These are phyloP conservation scores for Pseudozyma tsukubaensis DNA, from an alignment of 1,284 basidiomycete genomes.

Conservation along the genomic window DNA sequence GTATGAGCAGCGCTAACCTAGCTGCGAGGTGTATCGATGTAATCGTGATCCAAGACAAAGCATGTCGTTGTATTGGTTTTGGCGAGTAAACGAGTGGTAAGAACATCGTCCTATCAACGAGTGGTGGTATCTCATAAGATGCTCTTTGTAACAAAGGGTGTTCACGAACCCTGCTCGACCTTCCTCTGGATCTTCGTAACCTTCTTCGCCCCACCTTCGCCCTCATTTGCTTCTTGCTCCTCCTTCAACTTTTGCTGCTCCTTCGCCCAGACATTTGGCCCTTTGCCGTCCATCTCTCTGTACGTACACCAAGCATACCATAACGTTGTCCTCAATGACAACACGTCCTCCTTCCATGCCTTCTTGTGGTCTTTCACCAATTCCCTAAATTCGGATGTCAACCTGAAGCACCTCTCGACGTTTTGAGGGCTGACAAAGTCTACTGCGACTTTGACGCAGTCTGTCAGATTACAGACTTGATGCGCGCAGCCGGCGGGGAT, in stretches of 20 bases:
- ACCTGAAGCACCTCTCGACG: conserved; percentile 81
- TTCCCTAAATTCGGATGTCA: conserved; percentile 87
- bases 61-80: too few relatives aligned
- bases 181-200: conserved; percentile 10
- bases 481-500: conserved; percentile 96
- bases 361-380: conserved; percentile 78
- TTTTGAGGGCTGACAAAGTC: conserved; percentile 96
- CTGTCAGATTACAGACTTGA: conserved; percentile 86
- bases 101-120: neutral
- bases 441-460: conserved; percentile 95
- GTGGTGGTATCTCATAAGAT: neutral
- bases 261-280: conserved; percentile 31
- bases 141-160: neutral
- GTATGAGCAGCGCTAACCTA: neutral
- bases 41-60: neutral
- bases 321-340: conserved; percentile 86
- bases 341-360: conserved; percentile 92
- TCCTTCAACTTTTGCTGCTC: conserved; percentile 5
- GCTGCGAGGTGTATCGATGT: neutral
- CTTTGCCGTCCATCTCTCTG: conserved; percentile 29
- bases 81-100: too few relatives aligned
- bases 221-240: neutral
- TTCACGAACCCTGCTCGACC: conserved; percentile 18
- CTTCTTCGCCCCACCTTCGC: neutral
- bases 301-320: conserved; percentile 82